Evolutionary conservation across 2,329 filamentous ascomycete species (phyloP), one percentile per base, ranked within the genome.

Genomic region (Aspergillus tubingensis): DNA sequence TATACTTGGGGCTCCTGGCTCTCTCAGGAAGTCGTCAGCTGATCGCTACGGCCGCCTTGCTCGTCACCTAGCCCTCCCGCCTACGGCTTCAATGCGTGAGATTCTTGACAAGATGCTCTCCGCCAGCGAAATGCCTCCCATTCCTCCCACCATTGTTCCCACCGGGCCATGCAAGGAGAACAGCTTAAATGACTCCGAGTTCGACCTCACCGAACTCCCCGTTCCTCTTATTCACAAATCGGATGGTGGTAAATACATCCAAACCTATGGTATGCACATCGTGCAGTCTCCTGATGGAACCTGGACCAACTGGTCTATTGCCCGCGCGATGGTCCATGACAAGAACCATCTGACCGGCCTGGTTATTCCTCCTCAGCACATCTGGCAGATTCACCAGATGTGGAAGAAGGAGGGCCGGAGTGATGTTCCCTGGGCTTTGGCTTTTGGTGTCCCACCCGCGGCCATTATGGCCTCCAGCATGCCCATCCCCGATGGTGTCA

Each of bases 161-260:
- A 74, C 72, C 1, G 81, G 79, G 0, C 73, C 79, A 0, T 79
- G 74, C 67, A 83, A 83, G 66, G 75, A 82, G 65, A 71, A 77
- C 59, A 71, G 66, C 10, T 59, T 83, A 1, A 63, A 68, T 0
- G 73, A 68, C 0, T 72, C 74, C 15, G 68, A 81, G 13, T 73
- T 83, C 52, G 80, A 82, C 65, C 72, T 84, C 0, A 75, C 68
- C 0, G 67, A 65, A 11, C 68, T 83, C 0, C 80, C 82, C 0
- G 73, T 72, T 0, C 82, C 81, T 0, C 53, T 75, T 11, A 68
- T 83, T 0, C 79, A 83, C 65, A 58, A 78, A 59, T 65, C 68
- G 0, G 82, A 84, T 58, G 81, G 82, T 0, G 82, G 82, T 0
- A 80, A 79, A 56, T 84, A 83, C 58, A 68, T 84, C 21, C 81